Base-by-base conservation (phyloP, 2,329 filamentous ascomycete genomes). In the Blumeriella jaapii region DNA sequence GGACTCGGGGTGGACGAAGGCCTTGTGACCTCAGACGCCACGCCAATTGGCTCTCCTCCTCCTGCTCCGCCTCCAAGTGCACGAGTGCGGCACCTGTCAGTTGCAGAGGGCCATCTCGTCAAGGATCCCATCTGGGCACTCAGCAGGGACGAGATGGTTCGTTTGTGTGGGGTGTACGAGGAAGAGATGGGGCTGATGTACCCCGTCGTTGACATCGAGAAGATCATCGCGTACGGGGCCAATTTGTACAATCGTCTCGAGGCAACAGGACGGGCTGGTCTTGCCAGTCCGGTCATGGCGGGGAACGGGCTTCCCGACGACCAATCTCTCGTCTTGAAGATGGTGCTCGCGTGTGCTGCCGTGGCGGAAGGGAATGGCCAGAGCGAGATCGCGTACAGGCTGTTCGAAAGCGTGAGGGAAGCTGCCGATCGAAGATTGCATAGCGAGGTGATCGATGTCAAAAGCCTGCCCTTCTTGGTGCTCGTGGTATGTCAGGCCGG, bases 101-200 rank as follows among this genome's bases (percentile, higher is more conserved):
- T 42, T 5, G 36, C 29, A 25, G 36, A 29, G 2, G 39, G n/a
- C n/a, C n/a, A 37, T 15, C 51, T 34, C 2, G 61, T 62, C 42
- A 67, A 78, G 50, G 89, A 95, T 53, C 85, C 86, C 0, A 70
- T 96, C 17, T 87, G 85, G 74, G 68, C 76, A 6, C 71, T 93
- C 31, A 71, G 72, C 35, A 78, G 79, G 50, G 75, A 86, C 22
- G 86, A 95, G 53, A 83, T 91, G 50, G 58, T 89, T 13, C 74
- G 84, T 1, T 61, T 95, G 10, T 84, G 83, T 46, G 68, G 73
- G 10, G 64, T 93, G 0, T 89, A 91, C 53, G 82, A 93, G 47
- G 86, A 95, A 50, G 87, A 95, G 55, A 78, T 93, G 50, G 84
- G 84, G 27, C 72, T 89, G 50, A 93, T 94, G 84, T 94, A 93